Evolutionary conservation across 345 rosid genomes (phyloP).

Genomic region (Aquilaria malaccensis): DNA sequence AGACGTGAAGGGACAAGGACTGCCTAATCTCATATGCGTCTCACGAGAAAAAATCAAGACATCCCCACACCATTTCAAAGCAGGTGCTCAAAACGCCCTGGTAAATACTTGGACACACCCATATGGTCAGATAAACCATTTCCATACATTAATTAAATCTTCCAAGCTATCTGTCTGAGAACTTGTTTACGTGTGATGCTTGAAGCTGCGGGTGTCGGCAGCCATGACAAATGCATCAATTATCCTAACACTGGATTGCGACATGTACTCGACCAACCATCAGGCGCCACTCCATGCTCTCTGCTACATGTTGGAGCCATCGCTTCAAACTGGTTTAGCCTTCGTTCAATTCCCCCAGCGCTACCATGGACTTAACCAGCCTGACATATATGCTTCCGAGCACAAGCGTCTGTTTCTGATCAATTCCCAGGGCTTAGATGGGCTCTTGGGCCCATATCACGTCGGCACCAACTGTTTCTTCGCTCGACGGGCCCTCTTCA

Average conservation of each 20-base stretch:
- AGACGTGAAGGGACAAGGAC: slow-evolving; percentile 11
- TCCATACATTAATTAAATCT: too few species aligned
- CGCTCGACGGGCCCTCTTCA: slow-evolving; percentile 46
- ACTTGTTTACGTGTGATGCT: not conserved
- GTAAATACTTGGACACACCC: not conserved
- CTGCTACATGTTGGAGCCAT: slow-evolving; percentile 49
- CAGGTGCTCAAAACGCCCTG: slow-evolving; percentile 32
- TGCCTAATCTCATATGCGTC: slow-evolving; percentile 32
- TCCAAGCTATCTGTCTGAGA: too few species aligned
- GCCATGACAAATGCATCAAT: slow-evolving; percentile 61
- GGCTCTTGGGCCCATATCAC: slow-evolving; percentile 36
- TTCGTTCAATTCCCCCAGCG: slow-evolving; percentile 75
- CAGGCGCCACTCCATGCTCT: slow-evolving; percentile 37
- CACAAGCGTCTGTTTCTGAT: slow-evolving; percentile 31
- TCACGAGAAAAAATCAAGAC: slow-evolving; percentile 23
- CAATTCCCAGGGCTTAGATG: slow-evolving; percentile 44
- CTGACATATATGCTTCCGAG: slow-evolving; percentile 53
- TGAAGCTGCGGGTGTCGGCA: slow-evolving; percentile 69
- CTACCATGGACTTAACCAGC: slow-evolving; percentile 40
- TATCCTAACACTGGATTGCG: slow-evolving; percentile 68
- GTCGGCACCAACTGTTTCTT: slow-evolving; percentile 69
- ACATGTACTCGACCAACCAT: slow-evolving; percentile 73
- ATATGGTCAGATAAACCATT: too few species aligned
- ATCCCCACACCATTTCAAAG: slow-evolving; percentile 31
- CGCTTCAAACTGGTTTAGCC: slow-evolving; percentile 16